Evolutionary conservation across 139 green algal genomes (phyloP).

Genomic region (Deuterostichococcus epilithicus): DNA sequence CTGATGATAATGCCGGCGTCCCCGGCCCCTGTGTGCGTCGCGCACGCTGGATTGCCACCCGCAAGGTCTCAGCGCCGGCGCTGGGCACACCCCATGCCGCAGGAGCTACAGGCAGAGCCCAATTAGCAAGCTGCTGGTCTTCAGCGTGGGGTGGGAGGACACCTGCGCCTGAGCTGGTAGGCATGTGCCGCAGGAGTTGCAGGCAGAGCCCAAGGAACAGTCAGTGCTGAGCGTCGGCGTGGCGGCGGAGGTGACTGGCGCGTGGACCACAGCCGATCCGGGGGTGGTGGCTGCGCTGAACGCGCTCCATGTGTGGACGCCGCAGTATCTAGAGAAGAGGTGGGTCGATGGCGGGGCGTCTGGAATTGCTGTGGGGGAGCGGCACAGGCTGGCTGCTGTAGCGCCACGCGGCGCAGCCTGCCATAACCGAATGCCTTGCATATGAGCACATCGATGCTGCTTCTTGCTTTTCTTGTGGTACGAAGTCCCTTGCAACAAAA

Average conservation of each 20-base stretch:
- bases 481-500: too few relatives aligned
- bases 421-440: too few relatives aligned
- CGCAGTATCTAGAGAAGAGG: background rate
- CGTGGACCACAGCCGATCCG: background rate
- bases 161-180: background rate
- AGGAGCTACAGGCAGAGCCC: background rate
- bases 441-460: too few relatives aligned
- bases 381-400: too few relatives aligned
- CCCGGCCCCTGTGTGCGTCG: too few relatives aligned
- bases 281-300: background rate
- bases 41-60: too few relatives aligned
- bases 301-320: background rate
- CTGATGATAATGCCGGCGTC: too few relatives aligned
- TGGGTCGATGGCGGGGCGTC: background rate
- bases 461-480: too few relatives aligned
- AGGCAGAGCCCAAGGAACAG: background rate
- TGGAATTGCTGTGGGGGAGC: too few relatives aligned
- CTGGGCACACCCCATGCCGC: too few relatives aligned
- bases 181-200: conserved; percentile 4
- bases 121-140: background rate
- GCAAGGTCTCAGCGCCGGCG: too few relatives aligned
- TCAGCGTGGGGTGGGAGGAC: background rate
- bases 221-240: background rate
- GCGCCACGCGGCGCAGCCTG: too few relatives aligned
- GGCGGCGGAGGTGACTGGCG: background rate